These are phyloP conservation scores for Royoungia palumana DNA, from an alignment of 768 basidiomycete species.

Conservation along the genomic window DNA sequence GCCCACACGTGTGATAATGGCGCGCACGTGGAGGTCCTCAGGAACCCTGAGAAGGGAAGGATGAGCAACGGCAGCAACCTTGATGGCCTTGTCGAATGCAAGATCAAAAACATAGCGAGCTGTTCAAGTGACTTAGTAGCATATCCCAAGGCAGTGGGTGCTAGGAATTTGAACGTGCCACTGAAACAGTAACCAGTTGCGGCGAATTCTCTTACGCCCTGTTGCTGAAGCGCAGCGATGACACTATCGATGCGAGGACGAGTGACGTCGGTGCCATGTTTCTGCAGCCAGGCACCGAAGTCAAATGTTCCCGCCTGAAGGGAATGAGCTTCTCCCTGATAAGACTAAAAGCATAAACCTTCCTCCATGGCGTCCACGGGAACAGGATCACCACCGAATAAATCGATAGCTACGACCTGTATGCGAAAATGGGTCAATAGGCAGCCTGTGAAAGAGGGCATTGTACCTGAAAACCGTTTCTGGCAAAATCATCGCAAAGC, in stretches of 20 bases:
- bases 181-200: conserved; percentile 72
- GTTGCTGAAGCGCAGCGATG: conserved; percentile 50
- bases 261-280: conserved; percentile 39
- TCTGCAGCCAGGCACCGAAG: conserved; percentile 35
- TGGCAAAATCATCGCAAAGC: conserved; percentile 43
- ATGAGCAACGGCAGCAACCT: conserved; percentile 51
- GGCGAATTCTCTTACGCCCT: conserved; percentile 56
- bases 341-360: no score
- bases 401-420: conserved; percentile 24
- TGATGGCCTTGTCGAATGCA: conserved; percentile 51
- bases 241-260: conserved; percentile 55
- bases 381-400: conserved; percentile 25
- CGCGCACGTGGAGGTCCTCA: conserved; percentile 40
- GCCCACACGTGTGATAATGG: no score
- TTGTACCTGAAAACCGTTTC: conserved; percentile 36
- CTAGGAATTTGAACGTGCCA: conserved; percentile 39
- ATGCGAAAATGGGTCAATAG: neutral
- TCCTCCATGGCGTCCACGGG: neutral
- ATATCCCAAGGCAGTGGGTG: no score
- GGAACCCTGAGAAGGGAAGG: conserved; percentile 61
- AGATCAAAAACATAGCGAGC: conserved; percentile 61
- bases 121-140: conserved; percentile 17
- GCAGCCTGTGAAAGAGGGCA: no score
- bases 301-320: conserved; percentile 18
- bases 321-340: no score